Percentiles rank a stretch among this genome's conserved stretches.
Evolutionary conservation across 108 stramenopile genomes (phyloP).

Genomic region (Nitzschia palea): DNA sequence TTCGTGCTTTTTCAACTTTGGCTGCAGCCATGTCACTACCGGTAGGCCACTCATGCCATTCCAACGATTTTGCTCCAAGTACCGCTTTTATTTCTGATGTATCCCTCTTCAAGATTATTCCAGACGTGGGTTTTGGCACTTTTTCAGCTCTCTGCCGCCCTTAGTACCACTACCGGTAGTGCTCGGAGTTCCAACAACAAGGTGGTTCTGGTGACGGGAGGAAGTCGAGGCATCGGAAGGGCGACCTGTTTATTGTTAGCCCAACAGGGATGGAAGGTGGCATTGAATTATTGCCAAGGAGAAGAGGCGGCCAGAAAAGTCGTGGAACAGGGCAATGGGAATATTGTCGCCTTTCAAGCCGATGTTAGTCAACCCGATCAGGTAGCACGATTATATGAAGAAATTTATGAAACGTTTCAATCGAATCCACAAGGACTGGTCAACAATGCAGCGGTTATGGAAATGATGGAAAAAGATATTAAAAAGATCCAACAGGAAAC

Average conservation of each 20-base stretch:
- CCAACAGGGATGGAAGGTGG: conserved; percentile 20
- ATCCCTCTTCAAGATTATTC: too few relatives aligned
- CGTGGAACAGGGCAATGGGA: conserved; percentile 2
- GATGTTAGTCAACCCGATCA: conserved; percentile 26
- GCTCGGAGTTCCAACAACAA: background rate
- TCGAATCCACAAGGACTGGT: conserved; percentile 20
- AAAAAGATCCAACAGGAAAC: conserved; percentile 5
- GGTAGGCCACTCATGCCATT: too few relatives aligned
- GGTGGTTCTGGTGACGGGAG: conserved; percentile 26
- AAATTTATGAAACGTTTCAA: conserved; percentile 10
- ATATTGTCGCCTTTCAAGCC: conserved; percentile 19
- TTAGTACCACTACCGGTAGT: background rate
- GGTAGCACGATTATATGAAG: conserved; percentile 16
- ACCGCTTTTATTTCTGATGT: too few relatives aligned
- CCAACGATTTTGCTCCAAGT: too few relatives aligned
- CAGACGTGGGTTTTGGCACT: background rate
- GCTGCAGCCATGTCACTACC: too few relatives aligned
- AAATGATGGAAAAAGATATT: conserved; percentile 28
- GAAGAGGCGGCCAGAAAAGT: conserved; percentile 21
- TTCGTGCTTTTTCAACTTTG: too few relatives aligned
- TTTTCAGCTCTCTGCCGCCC: background rate
- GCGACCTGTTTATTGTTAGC: conserved; percentile 27
- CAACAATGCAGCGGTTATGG: conserved; percentile 34
- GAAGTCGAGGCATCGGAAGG: conserved; percentile 27
- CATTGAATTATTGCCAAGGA: conserved; percentile 19